These are phyloP conservation scores for Cytospora piceicola DNA, from an alignment of 2,329 filamentous ascomycete genomes.

Conservation along the genomic window DNA sequence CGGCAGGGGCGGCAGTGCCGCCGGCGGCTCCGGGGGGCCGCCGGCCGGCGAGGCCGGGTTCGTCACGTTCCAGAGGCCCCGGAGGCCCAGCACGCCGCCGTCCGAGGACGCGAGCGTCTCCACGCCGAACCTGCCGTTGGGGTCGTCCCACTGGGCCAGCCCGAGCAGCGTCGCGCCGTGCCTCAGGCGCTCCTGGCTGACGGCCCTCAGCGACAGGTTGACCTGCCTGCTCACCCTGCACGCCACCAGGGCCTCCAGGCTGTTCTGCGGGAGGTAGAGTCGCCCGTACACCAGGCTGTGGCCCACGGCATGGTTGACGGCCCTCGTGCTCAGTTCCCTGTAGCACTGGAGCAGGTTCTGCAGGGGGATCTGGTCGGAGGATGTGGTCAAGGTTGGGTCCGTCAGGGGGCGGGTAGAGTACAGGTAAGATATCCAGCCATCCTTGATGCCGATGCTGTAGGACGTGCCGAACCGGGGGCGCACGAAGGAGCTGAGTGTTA, in stretches of 20 bases:
- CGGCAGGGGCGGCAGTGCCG: no score
- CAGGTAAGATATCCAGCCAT: conserved; percentile 95
- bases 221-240: conserved; percentile 76
- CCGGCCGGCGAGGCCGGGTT: conserved; percentile 34
- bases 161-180: conserved; percentile 78
- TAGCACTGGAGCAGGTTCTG: conserved; percentile 82
- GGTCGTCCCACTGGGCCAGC: conserved; percentile 78
- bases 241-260: conserved; percentile 83
- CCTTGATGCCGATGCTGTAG: conserved; percentile 89
- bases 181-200: conserved; percentile 71
- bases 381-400: conserved; percentile 61
- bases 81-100: conserved; percentile 82
- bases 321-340: conserved; percentile 65
- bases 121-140: conserved; percentile 72
- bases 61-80: conserved; percentile 79
- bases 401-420: conserved; percentile 84
- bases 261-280: conserved; percentile 81
- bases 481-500: conserved; percentile 88
- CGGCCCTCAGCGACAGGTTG: conserved; percentile 79
- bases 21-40: no score
- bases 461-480: conserved; percentile 93
- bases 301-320: conserved; percentile 19
- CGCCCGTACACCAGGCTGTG: conserved; percentile 71
- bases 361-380: conserved; percentile 76
- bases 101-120: conserved; percentile 94